Conservation (phyloP, 805 yeast genomes). For the Nakazawaea ambrosiae region DNA sequence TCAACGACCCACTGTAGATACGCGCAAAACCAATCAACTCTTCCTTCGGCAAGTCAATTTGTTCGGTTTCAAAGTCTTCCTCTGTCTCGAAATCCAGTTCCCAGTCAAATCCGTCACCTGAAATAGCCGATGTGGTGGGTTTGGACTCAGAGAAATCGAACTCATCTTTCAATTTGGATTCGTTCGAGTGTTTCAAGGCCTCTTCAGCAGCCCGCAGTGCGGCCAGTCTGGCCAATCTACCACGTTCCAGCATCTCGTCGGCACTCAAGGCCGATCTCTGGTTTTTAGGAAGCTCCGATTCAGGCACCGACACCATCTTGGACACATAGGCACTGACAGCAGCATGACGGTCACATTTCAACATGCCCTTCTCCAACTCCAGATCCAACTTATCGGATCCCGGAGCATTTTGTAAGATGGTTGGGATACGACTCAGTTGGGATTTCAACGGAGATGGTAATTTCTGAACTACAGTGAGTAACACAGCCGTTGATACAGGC, state of each 20-base stretch:
- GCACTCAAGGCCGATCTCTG: conserved; percentile 33
- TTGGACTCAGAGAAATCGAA: too few species aligned
- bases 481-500: conserved; percentile 81
- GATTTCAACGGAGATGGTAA: conserved; percentile 79
- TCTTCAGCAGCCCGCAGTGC: conserved; percentile 64
- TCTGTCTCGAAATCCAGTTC: conserved; percentile 34
- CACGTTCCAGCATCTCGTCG: conserved; percentile 57
- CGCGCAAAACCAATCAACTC: conserved; percentile 84
- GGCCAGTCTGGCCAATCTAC: conserved; percentile 55
- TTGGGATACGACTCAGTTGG: conserved; percentile 65
- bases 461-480: conserved; percentile 77
- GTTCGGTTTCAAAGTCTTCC: conserved; percentile 45
- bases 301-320: conserved; percentile 82
- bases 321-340: conserved; percentile 76
- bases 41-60: conserved; percentile 40
- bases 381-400: conserved; percentile 41
- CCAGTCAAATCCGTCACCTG: neutral
- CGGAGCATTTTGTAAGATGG: conserved; percentile 55
- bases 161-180: conserved; percentile 13
- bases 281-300: conserved; percentile 65
- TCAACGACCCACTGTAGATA: conserved; percentile 77
- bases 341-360: conserved; percentile 58
- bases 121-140: too few species aligned
- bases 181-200: conserved; percentile 26
- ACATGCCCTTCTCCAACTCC: conserved; percentile 47